Conservation (phyloP, 2,329 filamentous ascomycete species). For the Magnaporthiopsis incrustans region DNA sequence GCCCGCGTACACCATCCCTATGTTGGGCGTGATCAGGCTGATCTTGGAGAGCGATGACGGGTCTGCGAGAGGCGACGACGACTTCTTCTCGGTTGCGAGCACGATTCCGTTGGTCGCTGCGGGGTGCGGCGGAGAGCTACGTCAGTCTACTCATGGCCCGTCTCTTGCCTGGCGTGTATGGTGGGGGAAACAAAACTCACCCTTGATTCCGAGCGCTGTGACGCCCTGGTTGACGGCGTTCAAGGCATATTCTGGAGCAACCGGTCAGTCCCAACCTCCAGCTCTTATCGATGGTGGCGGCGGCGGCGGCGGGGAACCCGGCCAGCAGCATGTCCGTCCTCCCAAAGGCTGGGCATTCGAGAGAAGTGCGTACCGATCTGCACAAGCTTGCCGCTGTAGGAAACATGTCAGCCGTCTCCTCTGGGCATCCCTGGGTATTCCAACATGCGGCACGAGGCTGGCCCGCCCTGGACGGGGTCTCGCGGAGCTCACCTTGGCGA, state of each 20-base stretch:
- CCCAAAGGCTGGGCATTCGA: background rate
- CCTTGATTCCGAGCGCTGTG: constrained; percentile 97
- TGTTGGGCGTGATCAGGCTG: constrained; percentile 96
- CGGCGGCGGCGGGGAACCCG: background rate
- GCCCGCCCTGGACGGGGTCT: constrained; percentile 11
- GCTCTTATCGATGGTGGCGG: constrained; percentile 3
- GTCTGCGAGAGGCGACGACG: constrained; percentile 93
- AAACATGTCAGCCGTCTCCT: constrained; percentile 12
- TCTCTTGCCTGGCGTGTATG: background rate
- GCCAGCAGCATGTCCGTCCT: too few species aligned
- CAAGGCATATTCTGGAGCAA: constrained; percentile 79
- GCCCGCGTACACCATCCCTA: constrained; percentile 98
- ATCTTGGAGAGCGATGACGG: constrained; percentile 93
- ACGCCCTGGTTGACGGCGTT: constrained; percentile 99
- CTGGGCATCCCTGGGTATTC: background rate
- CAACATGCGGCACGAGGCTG: background rate
- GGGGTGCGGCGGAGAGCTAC: constrained; percentile 6
- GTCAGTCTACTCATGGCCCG: background rate
- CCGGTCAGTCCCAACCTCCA: constrained; percentile 1
- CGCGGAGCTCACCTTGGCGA: constrained; percentile 74
- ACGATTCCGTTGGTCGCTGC: constrained; percentile 97
- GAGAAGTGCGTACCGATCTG: constrained; percentile 65
- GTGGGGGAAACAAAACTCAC: constrained; percentile 37
- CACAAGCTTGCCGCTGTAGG: constrained; percentile 85
- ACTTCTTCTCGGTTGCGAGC: constrained; percentile 98